Evolutionary conservation across 305 asterid species (phyloP), one percentile per base, ranked within the genome.

Genomic region (Vinca major): DNA sequence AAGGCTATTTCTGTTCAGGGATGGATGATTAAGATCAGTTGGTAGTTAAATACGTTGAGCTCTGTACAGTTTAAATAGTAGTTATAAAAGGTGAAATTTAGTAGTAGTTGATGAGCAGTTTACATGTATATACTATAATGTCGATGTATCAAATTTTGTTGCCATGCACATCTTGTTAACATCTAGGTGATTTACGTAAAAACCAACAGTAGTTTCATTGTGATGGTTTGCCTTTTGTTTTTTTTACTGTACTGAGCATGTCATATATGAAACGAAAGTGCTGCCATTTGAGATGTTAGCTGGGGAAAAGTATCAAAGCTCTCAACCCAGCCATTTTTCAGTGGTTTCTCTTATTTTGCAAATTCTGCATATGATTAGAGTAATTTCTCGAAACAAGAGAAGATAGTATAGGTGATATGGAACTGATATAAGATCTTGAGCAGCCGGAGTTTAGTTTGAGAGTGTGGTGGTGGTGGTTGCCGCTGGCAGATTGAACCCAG

Each of bases 121-220:
- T 53, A 67, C 48, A 0, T 52, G 67, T 66, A 40, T 72, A 60
- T 66, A 9, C 48, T 56, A 14, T 61, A 12, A 36, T 9, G 14
- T 16, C 69, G 52, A 63, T 68, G 41, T 53, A 65, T 44, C 66
- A 64, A 71, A 71, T 71, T 62, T 71, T 71, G 56, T 63, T 61
- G 62, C 43, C 6, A 70, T 37, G 19, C 19, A n/a, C 50, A n/a
- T 33, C 56, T 41, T 43, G 33, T 41, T 14, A 40, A 70, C 17
- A 61, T 51, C 54, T 51, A 20, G 53, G 68, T 49, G 36, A 62
- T 60, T 9, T 12, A 10, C 12, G 45, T 70, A 5, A 41, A 1
- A 7, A 54, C 61, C 13, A 2, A 13, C 4, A 7, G 8, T 5
- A 53, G 58, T 54, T 26, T 54, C 10, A 54, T 20, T 20, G 7